Conservation (phyloP, 345 rosid genomes). For the Cardamine chenopodiifolia region DNA sequence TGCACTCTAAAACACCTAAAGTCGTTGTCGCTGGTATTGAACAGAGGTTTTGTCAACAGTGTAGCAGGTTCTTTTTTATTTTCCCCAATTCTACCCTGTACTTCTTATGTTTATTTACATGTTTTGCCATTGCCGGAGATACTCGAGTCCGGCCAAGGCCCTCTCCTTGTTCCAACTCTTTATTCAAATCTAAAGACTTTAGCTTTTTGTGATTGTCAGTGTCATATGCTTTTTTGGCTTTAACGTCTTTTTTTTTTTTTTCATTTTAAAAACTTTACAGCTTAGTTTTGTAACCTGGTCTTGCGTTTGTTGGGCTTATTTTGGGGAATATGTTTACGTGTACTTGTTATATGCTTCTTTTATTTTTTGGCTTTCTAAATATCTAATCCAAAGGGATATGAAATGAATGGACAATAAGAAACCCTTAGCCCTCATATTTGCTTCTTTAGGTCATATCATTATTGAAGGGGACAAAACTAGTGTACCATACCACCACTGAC, state of each 20-base stretch:
- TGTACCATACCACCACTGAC: slow-evolving; percentile 26
- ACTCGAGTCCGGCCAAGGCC: slow-evolving; percentile 18
- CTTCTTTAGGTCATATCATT: slow-evolving; percentile 40
- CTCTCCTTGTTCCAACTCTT: slow-evolving; percentile 11
- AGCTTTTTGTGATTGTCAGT: slow-evolving; percentile 41
- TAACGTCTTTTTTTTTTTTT: slow-evolving; percentile 31
- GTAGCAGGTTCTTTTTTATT: slow-evolving; percentile 67
- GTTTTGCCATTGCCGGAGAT: slow-evolving; percentile 30
- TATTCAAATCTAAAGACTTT: slow-evolving; percentile 32
- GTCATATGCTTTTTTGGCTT: slow-evolving; percentile 42
- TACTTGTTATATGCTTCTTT: slow-evolving; percentile 29
- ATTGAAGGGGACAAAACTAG: slow-evolving; percentile 40
- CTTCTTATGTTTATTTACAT: slow-evolving; percentile 23
- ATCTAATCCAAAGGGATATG: slow-evolving; percentile 35
- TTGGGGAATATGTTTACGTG: slow-evolving; percentile 41
- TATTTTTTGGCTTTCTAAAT: slow-evolving; percentile 17
- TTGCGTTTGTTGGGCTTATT: slow-evolving; percentile 42
- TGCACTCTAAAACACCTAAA: slow-evolving; percentile 80
- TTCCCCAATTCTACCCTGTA: slow-evolving; percentile 23
- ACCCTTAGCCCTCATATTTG: slow-evolving; percentile 14
- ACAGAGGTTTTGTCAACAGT: slow-evolving; percentile 98
- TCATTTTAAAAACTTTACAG: slow-evolving; percentile 35
- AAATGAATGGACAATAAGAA: slow-evolving; percentile 43
- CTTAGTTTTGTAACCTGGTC: slow-evolving; percentile 40
- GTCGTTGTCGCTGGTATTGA: slow-evolving; percentile 79